Percentiles rank a stretch among this genome's conserved stretches.
Evolutionary conservation across 2,329 filamentous ascomycete genomes (phyloP).

Genomic region (Calonectria pteridis): DNA sequence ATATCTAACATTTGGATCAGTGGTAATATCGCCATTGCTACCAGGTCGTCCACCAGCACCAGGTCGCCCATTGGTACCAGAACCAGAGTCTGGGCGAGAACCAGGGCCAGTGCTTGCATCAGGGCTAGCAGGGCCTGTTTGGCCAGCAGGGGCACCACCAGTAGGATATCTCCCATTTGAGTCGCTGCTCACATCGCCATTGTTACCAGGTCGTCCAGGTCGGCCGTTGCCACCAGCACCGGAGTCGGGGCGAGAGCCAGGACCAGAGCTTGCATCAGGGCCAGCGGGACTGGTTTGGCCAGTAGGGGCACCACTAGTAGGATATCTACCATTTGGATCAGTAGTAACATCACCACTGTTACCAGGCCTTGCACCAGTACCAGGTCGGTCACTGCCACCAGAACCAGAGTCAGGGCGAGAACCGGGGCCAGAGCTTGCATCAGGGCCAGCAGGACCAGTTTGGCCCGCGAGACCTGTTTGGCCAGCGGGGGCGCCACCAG

Average conservation of each 20-base stretch:
- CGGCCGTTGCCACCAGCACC: too few relatives aligned
- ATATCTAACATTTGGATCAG: too few relatives aligned
- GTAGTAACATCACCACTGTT: too few relatives aligned
- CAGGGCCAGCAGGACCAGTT: background rate
- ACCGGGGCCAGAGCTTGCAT: background rate
- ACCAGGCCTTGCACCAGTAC: background rate
- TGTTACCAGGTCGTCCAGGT: too few relatives aligned
- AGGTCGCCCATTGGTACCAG: background rate
- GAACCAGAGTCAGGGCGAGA: background rate
- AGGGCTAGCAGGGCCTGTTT: background rate
- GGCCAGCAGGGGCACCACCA: too few relatives aligned
- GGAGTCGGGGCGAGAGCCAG: background rate
- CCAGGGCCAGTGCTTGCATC: background rate
- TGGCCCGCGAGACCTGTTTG: too few relatives aligned
- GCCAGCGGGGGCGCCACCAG: too few relatives aligned
- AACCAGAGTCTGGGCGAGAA: background rate
- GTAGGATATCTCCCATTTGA: too few relatives aligned
- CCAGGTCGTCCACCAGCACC: background rate
- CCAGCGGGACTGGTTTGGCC: background rate
- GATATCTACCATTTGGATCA: background rate
- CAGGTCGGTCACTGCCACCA: background rate
- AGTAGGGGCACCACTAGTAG: background rate
- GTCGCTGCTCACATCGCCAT: too few relatives aligned
- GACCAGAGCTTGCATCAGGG: background rate
- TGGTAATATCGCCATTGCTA: too few relatives aligned